phyloP scores from a whole-genome alignment of 768 basidiomycete genomes.

The Lanmaoa pseudosensibilis region DNA sequence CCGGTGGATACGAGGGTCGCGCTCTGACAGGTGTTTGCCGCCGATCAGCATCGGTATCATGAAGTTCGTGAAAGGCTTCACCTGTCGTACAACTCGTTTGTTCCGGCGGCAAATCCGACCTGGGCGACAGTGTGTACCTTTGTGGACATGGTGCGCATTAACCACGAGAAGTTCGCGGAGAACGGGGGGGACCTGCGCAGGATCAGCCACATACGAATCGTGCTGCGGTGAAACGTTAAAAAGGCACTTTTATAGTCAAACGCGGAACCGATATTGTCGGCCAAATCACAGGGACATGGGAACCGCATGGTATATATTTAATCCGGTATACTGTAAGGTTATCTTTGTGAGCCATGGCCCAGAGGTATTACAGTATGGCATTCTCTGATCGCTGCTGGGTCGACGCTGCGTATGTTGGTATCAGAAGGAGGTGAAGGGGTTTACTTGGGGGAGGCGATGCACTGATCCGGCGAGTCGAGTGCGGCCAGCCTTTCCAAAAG shows the following conservation, averaged over 20 bases:
- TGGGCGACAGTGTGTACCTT: slow-evolving; percentile 67
- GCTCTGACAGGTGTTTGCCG: slow-evolving; percentile 45
- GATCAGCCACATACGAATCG: background rate
- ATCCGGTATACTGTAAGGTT: too few species aligned
- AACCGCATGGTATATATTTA: background rate
- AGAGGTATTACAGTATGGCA: too few species aligned
- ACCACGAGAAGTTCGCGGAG: background rate
- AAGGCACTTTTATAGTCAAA: background rate
- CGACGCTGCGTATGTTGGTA: too few species aligned
- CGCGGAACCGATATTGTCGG: background rate
- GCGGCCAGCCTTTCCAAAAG: background rate
- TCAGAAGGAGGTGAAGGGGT: too few species aligned
- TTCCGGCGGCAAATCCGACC: slow-evolving; percentile 73
- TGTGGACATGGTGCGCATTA: slow-evolving; percentile 27
- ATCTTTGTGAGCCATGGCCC: too few species aligned
- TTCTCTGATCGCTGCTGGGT: too few species aligned
- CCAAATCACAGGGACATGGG: background rate
- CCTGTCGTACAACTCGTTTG: slow-evolving; percentile 76
- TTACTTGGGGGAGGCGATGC: too few species aligned
- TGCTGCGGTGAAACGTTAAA: background rate
- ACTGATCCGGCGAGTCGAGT: too few species aligned
- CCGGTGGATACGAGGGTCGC: slow-evolving; percentile 78
- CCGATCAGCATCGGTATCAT: background rate
- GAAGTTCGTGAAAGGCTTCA: too few species aligned
- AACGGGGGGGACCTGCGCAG: background rate